These are phyloP conservation scores for Trypanosoma platydactyli DNA, from an alignment of 208 protist genomes.

Conservation along the genomic window DNA sequence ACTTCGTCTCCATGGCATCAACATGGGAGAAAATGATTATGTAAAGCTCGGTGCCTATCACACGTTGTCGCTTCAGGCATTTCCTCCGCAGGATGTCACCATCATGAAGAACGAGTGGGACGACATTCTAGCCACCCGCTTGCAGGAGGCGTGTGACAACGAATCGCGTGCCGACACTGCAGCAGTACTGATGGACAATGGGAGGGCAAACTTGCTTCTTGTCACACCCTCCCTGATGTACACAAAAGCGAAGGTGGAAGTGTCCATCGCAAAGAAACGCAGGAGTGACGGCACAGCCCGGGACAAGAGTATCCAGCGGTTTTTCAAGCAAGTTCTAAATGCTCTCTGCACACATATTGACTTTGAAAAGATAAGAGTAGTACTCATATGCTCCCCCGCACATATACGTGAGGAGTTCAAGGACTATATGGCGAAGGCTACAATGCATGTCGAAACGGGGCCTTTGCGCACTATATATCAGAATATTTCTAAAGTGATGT, in stretches of 20 bases:
- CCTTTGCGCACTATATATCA: slow-evolving; percentile 69
- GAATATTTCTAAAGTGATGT: slow-evolving; percentile 92
- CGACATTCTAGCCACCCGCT: slow-evolving; percentile 44
- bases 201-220: slow-evolving; percentile 91
- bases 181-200: slow-evolving; percentile 95
- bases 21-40: slow-evolving; percentile 80
- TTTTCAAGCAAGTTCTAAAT: slow-evolving; percentile 92
- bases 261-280: slow-evolving; percentile 86
- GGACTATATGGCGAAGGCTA: slow-evolving; percentile 48
- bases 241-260: slow-evolving; percentile 86
- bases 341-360: slow-evolving; percentile 90
- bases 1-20: slow-evolving; percentile 85
- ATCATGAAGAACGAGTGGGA: slow-evolving; percentile 94
- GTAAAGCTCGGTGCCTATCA: slow-evolving; percentile 93
- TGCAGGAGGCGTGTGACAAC: slow-evolving; percentile 78
- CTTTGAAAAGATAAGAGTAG: slow-evolving; percentile 93
- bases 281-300: slow-evolving; percentile 76
- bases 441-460: slow-evolving; percentile 39
- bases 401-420: slow-evolving; percentile 92
- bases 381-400: slow-evolving; percentile 94
- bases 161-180: slow-evolving; percentile 85
- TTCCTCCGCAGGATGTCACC: slow-evolving; percentile 85
- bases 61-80: slow-evolving; percentile 91
- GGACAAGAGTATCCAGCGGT: slow-evolving; percentile 90
- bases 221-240: slow-evolving; percentile 93